Evolutionary conservation across 2,329 filamentous ascomycete genomes (phyloP).

Genomic region (Curvularia hawaiiensis): DNA sequence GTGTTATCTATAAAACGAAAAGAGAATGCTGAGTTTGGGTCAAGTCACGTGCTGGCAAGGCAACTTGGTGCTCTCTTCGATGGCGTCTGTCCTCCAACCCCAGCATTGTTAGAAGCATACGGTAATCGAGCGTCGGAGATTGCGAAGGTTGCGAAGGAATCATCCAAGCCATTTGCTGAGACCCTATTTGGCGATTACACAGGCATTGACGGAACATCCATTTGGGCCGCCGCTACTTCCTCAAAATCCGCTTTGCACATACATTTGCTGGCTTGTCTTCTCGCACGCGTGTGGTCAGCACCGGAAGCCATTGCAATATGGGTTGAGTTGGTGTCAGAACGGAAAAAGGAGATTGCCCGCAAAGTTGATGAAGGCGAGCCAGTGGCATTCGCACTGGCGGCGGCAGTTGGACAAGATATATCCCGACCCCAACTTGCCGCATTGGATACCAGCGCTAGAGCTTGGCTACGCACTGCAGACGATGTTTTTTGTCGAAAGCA

Average conservation of each 20-base stretch:
- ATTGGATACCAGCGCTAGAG: slow-evolving; percentile 22
- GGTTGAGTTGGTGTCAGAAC: slow-evolving; percentile 38
- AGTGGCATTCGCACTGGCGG: slow-evolving; percentile 14
- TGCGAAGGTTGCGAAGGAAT: neutral
- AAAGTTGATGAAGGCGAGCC: slow-evolving; percentile 27
- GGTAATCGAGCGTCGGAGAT: slow-evolving; percentile 38
- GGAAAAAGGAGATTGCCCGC: slow-evolving; percentile 10
- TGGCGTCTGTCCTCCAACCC: slow-evolving; percentile 37
- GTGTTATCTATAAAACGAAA: slow-evolving; percentile 38
- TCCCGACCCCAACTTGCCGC: slow-evolving; percentile 12
- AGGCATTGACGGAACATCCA: slow-evolving; percentile 41
- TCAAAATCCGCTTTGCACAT: slow-evolving; percentile 31
- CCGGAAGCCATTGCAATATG: slow-evolving; percentile 43
- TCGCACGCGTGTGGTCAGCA: slow-evolving; percentile 39
- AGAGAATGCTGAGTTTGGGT: slow-evolving; percentile 48
- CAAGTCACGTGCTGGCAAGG: slow-evolving; percentile 46
- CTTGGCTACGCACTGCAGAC: slow-evolving; percentile 23
- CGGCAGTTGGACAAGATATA: slow-evolving; percentile 4
- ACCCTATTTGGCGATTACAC: slow-evolving; percentile 25
- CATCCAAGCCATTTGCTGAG: neutral
- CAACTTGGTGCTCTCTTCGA: slow-evolving; percentile 51
- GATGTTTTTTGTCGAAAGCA: slow-evolving; percentile 6
- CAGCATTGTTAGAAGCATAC: slow-evolving; percentile 44
- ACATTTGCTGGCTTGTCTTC: slow-evolving; percentile 47
- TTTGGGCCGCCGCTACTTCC: slow-evolving; percentile 50